phyloP scores from a whole-genome alignment of 2,329 filamentous ascomycete species.

The Helicocarpus griseus region DNA sequence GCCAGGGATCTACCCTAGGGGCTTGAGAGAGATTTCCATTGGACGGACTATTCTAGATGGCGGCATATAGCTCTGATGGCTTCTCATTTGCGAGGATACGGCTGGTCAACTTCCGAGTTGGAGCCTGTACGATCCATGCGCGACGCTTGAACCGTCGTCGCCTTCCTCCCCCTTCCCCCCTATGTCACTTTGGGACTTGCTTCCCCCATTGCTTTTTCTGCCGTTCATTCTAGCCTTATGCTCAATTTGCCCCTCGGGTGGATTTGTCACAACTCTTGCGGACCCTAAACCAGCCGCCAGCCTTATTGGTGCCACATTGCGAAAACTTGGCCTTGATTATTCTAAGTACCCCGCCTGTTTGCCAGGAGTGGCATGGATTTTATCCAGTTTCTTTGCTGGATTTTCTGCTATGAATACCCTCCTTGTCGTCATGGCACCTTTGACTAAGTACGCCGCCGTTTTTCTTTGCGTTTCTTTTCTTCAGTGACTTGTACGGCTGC shows the following conservation, averaged over 20 bases:
- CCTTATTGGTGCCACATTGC: conserved; percentile 13
- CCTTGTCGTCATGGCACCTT: conserved; percentile 4
- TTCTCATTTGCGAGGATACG: conserved; percentile 1
- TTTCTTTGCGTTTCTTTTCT: not conserved
- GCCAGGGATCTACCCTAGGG: conserved; percentile 1
- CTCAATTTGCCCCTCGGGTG: not conserved
- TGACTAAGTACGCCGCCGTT: conserved; percentile 6
- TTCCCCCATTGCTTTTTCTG: conserved; percentile 6
- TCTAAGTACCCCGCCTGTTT: conserved; percentile 10
- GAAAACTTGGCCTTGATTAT: not conserved
- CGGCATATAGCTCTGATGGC: not conserved
- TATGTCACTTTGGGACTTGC: not conserved
- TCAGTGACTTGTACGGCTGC: not conserved
- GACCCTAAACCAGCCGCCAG: not conserved
- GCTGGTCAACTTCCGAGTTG: not conserved
- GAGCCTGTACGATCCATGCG: conserved; percentile 4
- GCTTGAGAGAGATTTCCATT: not conserved
- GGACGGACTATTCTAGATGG: not conserved
- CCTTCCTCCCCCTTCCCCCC: too few relatives aligned
- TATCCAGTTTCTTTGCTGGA: not conserved
- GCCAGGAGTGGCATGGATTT: conserved; percentile 8
- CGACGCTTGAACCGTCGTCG: conserved; percentile 4
- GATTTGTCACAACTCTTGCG: conserved; percentile 1
- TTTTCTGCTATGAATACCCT: not conserved
- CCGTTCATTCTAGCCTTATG: conserved; percentile 3